phyloP scores from a whole-genome alignment of 352 stramenopile genomes.

The Pythium monospermum region DNA sequence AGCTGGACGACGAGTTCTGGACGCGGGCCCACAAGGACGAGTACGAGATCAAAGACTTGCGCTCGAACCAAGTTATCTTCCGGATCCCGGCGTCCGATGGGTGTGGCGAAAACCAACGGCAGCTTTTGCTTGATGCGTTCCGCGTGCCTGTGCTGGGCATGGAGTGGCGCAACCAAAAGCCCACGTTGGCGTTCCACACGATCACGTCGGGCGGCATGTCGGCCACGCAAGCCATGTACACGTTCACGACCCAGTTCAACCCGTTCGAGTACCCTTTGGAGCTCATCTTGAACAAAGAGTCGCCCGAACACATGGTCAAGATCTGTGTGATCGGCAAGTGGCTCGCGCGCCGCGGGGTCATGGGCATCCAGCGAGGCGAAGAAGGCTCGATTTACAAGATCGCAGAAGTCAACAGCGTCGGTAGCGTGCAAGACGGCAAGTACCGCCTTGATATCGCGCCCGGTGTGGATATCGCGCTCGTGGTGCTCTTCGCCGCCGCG shows the following conservation, averaged over 20 bases:
- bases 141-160: slow-evolving; percentile 13
- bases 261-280: slow-evolving; percentile 16
- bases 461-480: slow-evolving; percentile 14
- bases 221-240: slow-evolving; percentile 3
- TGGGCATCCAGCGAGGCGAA: slow-evolving; percentile 12
- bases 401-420: slow-evolving; percentile 12
- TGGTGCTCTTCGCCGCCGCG: slow-evolving; percentile 14
- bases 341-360: slow-evolving; percentile 12
- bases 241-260: slow-evolving; percentile 14
- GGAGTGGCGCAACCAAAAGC: slow-evolving; percentile 12
- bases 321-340: slow-evolving; percentile 14
- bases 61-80: slow-evolving; percentile 15
- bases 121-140: slow-evolving; percentile 17
- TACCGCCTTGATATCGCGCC: slow-evolving; percentile 17
- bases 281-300: slow-evolving; percentile 13
- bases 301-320: slow-evolving; percentile 1
- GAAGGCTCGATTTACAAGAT: slow-evolving; percentile 14
- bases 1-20: slow-evolving; percentile 21
- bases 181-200: slow-evolving; percentile 8
- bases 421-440: neutral
- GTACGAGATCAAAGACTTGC: slow-evolving; percentile 14
- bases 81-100: slow-evolving; percentile 3
- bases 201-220: slow-evolving; percentile 7
- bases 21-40: slow-evolving; percentile 11
- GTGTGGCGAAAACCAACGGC: slow-evolving; percentile 9